Evolutionary conservation across 139 green algal genomes (phyloP).

Genomic region (Ettlia oleoabundans): DNA sequence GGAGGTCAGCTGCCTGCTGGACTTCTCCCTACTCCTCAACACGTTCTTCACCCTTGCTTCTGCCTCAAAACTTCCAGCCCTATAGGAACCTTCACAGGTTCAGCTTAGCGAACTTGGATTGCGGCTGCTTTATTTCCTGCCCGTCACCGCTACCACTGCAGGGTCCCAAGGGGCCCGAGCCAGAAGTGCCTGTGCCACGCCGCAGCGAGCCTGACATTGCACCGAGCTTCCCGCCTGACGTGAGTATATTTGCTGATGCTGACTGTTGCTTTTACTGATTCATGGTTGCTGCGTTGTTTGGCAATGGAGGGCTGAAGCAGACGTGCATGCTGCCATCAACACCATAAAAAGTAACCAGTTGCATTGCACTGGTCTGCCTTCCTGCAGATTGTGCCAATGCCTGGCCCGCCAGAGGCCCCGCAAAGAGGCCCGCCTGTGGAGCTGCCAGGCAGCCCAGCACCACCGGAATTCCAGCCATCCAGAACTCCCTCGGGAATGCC

Average conservation of each 20-base stretch:
- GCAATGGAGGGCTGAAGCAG: too few species aligned
- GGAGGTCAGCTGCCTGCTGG: background rate
- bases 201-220: background rate
- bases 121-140: too few species aligned
- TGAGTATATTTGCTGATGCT: too few species aligned
- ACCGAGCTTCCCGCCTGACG: background rate
- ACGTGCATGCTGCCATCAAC: too few species aligned
- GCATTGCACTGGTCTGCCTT: too few species aligned
- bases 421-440: background rate
- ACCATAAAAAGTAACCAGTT: too few species aligned
- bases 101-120: too few species aligned
- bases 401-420: background rate
- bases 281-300: too few species aligned
- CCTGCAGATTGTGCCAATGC: conserved; percentile 14
- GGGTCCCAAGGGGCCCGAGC: background rate
- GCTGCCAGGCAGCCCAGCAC: background rate
- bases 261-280: too few species aligned
- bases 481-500: background rate
- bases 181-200: conserved; percentile 7
- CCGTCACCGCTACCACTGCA: background rate
- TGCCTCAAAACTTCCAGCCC: too few species aligned
- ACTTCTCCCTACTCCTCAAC: background rate
- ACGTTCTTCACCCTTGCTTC: too few species aligned
- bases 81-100: too few species aligned
- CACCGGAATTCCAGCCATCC: conserved; percentile 1